phyloP scores from a whole-genome alignment of 768 basidiomycete species.

The Boletus pseudo-olivaceus region DNA sequence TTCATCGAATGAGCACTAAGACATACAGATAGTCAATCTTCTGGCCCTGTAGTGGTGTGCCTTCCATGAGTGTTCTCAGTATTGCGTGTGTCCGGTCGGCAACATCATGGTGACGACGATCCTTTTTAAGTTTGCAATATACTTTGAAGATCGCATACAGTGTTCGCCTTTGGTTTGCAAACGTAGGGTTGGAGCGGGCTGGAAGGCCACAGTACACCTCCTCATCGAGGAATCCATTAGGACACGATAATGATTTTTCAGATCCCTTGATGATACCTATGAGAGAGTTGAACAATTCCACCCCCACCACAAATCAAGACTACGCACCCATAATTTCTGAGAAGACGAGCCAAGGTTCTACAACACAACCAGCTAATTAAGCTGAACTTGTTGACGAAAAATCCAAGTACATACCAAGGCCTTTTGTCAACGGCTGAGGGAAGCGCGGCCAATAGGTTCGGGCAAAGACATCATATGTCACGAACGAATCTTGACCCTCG shows the following conservation, averaged over 20 bases:
- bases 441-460: constrained; percentile 59
- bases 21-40: constrained; percentile 57
- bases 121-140: constrained; percentile 47
- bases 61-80: constrained; percentile 33
- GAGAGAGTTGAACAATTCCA: neutral
- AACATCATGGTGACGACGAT: constrained; percentile 45
- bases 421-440: constrained; percentile 46
- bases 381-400: neutral
- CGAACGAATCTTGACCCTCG: constrained; percentile 20
- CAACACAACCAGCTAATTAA: neutral
- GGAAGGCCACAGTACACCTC: constrained; percentile 47
- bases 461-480: constrained; percentile 49
- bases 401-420: constrained; percentile 41
- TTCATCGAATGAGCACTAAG: neutral
- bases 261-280: constrained; percentile 68
- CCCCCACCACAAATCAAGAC: neutral
- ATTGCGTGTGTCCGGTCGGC: constrained; percentile 64
- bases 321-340: constrained; percentile 61
- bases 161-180: constrained; percentile 44
- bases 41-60: constrained; percentile 33
- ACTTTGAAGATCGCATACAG: constrained; percentile 53
- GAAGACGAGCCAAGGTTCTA: constrained; percentile 62
- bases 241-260: constrained; percentile 41
- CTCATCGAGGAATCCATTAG: constrained; percentile 40
- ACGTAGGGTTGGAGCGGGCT: constrained; percentile 49